Percentiles rank a stretch among this genome's conserved stretches.
phyloP scores from a whole-genome alignment of 2,329 filamentous ascomycete genomes.

The Neonectria sp. region DNA sequence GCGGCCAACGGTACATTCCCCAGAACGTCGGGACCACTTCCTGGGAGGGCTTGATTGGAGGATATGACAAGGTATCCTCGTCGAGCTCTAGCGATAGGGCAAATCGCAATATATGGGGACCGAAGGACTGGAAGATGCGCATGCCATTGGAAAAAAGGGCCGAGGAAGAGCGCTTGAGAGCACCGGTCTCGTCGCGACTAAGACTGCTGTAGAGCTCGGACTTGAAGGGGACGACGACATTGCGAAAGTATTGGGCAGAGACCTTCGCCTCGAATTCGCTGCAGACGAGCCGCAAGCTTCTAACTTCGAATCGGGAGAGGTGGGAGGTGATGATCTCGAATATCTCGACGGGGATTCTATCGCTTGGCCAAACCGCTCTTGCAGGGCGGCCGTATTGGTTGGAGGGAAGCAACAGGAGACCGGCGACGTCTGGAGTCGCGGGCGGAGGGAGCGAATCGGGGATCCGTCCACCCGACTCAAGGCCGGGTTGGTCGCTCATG shows the following conservation, averaged over 20 bases:
- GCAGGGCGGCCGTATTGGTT: background rate
- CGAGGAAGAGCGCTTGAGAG: conserved; percentile 43
- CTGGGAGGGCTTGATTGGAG: conserved; percentile 70
- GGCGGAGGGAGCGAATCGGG: conserved; percentile 39
- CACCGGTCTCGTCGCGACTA: conserved; percentile 39
- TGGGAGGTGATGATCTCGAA: conserved; percentile 70
- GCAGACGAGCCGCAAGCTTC: conserved; percentile 73
- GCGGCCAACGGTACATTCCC: conserved; percentile 77
- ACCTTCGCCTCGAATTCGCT: conserved; percentile 70
- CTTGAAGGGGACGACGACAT: conserved; percentile 76
- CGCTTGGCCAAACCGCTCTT: conserved; percentile 50
- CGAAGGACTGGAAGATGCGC: conserved; percentile 74
- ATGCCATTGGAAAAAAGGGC: conserved; percentile 64
- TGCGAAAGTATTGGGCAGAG: conserved; percentile 71
- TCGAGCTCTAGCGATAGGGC: conserved; percentile 80
- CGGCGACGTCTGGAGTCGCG: conserved; percentile 31
- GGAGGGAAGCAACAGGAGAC: background rate
- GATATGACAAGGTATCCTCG: conserved; percentile 63
- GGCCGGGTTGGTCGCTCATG: conserved; percentile 12
- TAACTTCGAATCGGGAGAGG: conserved; percentile 71
- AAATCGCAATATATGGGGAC: conserved; percentile 72
- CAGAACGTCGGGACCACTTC: conserved; percentile 71
- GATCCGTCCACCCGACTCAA: conserved; percentile 23
- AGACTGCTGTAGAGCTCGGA: conserved; percentile 70
- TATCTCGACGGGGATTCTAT: conserved; percentile 71